Evolutionary conservation across 345 rosid species (phyloP).

Genomic region (Abelmoschus esculentus): DNA sequence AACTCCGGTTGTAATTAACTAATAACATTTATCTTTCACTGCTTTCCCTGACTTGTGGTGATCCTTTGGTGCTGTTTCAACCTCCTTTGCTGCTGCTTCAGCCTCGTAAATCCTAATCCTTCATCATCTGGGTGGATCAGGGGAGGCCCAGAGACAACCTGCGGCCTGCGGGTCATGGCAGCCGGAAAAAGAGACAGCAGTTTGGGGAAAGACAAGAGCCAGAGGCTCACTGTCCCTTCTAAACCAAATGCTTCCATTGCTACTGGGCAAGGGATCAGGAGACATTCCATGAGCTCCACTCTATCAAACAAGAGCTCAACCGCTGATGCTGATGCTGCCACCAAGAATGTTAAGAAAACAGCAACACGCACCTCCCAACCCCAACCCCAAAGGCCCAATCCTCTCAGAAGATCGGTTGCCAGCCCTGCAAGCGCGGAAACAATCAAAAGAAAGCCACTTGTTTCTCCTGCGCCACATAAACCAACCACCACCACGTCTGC

Average conservation of each 20-base stretch:
- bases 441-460: constrained; percentile 28
- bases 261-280: constrained; percentile 13
- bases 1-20: too few relatives aligned
- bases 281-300: not conserved
- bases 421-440: constrained; percentile 40
- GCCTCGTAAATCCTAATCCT: too few relatives aligned
- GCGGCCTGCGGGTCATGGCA: constrained; percentile 17
- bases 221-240: constrained; percentile 22
- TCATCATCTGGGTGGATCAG: too few relatives aligned
- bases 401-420: constrained; percentile 67
- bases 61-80: too few relatives aligned
- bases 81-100: too few relatives aligned
- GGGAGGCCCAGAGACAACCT: too few relatives aligned
- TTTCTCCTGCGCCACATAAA: constrained; percentile 35
- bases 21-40: too few relatives aligned
- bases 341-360: constrained; percentile 30
- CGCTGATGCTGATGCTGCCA: constrained; percentile 20
- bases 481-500: constrained; percentile 29
- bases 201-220: constrained; percentile 32
- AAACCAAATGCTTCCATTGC: constrained; percentile 11
- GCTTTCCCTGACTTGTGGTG: too few relatives aligned
- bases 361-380: constrained; percentile 18
- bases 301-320: constrained; percentile 46
- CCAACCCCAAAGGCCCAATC: constrained; percentile 27
- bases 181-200: constrained; percentile 20